Evolutionary conservation across 148 eudicot species (phyloP).

Genomic region (Persicaria tinctoria): DNA sequence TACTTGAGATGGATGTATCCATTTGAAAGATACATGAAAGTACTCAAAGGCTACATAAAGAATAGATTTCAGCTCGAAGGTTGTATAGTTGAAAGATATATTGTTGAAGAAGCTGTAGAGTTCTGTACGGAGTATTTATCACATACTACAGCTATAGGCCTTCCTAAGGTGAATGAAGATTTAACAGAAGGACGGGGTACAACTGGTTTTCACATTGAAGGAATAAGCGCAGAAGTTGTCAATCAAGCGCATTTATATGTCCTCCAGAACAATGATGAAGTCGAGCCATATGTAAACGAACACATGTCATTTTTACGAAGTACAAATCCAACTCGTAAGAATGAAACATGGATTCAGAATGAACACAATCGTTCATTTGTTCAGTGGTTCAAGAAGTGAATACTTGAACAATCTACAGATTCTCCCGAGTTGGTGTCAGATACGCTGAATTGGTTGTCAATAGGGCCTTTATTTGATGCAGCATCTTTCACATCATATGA

Average conservation of each 20-base stretch:
- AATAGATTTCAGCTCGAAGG: slow-evolving; percentile 7
- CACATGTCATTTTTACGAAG: background rate
- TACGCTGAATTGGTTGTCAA: background rate
- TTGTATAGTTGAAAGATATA: slow-evolving; percentile 17
- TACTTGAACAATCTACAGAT: background rate
- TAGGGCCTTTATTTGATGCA: background rate
- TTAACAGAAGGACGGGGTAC: background rate
- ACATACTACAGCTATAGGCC: background rate
- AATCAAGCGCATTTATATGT: background rate
- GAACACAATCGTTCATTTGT: background rate
- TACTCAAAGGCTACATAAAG: slow-evolving; percentile 10
- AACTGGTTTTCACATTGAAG: background rate
- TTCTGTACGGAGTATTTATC: background rate
- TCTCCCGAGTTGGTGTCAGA: background rate
- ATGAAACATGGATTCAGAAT: background rate
- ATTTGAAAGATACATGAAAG: background rate
- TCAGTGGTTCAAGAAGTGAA: background rate
- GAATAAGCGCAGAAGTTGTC: background rate
- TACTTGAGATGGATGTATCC: slow-evolving; percentile 16
- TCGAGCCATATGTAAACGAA: background rate
- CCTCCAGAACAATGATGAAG: background rate
- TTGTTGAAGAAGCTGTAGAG: slow-evolving; percentile 8
- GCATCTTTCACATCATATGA: background rate
- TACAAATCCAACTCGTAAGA: too few relatives aligned
- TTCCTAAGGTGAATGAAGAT: background rate